Conservation (phyloP, 306 rosid species). For the Prunus dulcis region DNA sequence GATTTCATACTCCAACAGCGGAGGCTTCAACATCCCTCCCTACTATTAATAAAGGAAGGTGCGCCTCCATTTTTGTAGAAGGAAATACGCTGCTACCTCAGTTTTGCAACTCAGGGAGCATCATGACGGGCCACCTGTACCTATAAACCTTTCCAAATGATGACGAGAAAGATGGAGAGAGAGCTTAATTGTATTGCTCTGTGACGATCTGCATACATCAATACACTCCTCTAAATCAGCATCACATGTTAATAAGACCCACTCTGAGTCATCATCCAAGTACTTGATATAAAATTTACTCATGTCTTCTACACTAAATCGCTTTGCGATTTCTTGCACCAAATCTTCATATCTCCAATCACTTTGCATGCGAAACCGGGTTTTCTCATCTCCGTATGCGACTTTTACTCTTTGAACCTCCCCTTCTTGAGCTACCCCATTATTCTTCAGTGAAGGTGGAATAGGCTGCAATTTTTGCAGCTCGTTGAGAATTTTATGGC, state of each 20-base stretch:
- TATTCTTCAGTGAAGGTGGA: constrained; percentile 11
- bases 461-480: constrained; percentile 27
- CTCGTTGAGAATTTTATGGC: constrained; percentile 58
- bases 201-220: constrained; percentile 62
- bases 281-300: constrained; percentile 63
- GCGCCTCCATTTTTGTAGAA: neutral
- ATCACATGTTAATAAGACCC: constrained; percentile 91
- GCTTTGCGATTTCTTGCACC: constrained; percentile 52
- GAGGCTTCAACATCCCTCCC: neutral
- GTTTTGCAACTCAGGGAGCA: neutral
- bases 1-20: neutral
- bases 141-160: neutral
- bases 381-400: constrained; percentile 67
- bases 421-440: constrained; percentile 22
- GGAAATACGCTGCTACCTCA: neutral
- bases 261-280: constrained; percentile 88
- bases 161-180: constrained; percentile 50
- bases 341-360: constrained; percentile 50
- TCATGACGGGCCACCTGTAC: constrained; percentile 23
- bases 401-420: constrained; percentile 59
- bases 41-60: neutral
- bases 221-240: constrained; percentile 89
- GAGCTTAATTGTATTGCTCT: constrained; percentile 61
- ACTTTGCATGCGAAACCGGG: constrained; percentile 66
- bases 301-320: constrained; percentile 64